phyloP scores from a whole-genome alignment of 2,329 filamentous ascomycete genomes.

The Neocatenulostroma microsporum region DNA sequence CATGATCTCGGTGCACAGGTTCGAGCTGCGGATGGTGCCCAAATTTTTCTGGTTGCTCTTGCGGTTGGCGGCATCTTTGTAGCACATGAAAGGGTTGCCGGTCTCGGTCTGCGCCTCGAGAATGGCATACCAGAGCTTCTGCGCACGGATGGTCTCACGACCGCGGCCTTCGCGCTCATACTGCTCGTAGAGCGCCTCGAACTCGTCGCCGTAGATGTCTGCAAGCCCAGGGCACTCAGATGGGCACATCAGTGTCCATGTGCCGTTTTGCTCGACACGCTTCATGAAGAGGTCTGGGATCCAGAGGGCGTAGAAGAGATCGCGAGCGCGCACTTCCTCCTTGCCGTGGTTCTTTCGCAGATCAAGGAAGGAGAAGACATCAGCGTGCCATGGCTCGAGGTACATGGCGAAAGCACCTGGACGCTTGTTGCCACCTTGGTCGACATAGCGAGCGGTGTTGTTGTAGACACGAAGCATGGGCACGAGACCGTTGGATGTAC shows the following conservation, averaged over 20 bases:
- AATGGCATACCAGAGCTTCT: conserved; percentile 99
- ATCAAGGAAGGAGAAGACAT: conserved; percentile 95
- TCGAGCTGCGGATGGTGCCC: conserved; percentile 95
- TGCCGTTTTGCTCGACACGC: conserved; percentile 90
- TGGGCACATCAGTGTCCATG: conserved; percentile 98
- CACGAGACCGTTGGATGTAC: conserved; percentile 92
- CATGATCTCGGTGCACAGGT: conserved; percentile 96
- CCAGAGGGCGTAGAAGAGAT: conserved; percentile 97
- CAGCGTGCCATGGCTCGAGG: conserved; percentile 96
- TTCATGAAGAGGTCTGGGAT: conserved; percentile 99
- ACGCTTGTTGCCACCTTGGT: conserved; percentile 98
- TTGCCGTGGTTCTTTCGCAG: conserved; percentile 99
- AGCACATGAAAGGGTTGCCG: conserved; percentile 98
- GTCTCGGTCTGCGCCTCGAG: conserved; percentile 98
- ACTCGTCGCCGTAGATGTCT: conserved; percentile 96
- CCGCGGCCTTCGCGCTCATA: conserved; percentile 86
- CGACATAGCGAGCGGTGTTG: conserved; percentile 97
- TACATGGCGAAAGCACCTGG: conserved; percentile 98
- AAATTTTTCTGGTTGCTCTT: conserved; percentile 99
- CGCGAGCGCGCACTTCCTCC: conserved; percentile 92
- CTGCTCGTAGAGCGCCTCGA: conserved; percentile 81
- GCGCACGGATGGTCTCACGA: conserved; percentile 85
- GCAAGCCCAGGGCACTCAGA: conserved; percentile 92
- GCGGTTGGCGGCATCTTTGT: conserved; percentile 96
- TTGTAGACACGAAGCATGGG: conserved; percentile 99